These are phyloP conservation scores for Kregervanrija fluxuum DNA, from an alignment of 805 yeast species.

Conservation along the genomic window DNA sequence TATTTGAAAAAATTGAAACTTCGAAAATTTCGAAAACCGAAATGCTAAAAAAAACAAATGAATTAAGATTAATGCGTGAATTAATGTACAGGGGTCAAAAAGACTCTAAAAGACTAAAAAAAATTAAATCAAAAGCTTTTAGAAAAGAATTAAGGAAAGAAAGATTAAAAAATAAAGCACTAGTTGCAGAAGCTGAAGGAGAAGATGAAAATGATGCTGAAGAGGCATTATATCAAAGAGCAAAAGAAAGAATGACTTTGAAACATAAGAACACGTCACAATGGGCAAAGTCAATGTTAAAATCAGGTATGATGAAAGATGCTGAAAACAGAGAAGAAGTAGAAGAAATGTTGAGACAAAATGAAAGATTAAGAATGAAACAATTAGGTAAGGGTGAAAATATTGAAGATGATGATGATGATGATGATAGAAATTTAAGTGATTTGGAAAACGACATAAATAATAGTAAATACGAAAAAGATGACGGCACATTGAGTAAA, in stretches of 20 bases:
- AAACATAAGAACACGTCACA: slow-evolving; percentile 82
- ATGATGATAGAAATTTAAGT: slow-evolving; percentile 36
- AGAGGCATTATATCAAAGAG: slow-evolving; percentile 69
- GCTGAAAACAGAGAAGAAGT: slow-evolving; percentile 76
- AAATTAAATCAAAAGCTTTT: slow-evolving; percentile 88
- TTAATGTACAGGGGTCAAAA: slow-evolving; percentile 93
- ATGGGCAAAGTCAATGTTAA: slow-evolving; percentile 89
- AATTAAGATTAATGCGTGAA: slow-evolving; percentile 87
- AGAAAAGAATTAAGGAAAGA: slow-evolving; percentile 84
- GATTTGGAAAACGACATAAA: slow-evolving; percentile 45
- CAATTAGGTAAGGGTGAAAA: slow-evolving; percentile 44
- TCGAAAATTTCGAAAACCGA: slow-evolving; percentile 80
- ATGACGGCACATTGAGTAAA: slow-evolving; percentile 31
- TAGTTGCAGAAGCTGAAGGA: slow-evolving; percentile 53
- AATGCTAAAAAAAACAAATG: slow-evolving; percentile 65
- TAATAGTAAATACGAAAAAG: slow-evolving; percentile 32
- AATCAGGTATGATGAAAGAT: slow-evolving; percentile 86
- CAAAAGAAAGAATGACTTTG: slow-evolving; percentile 85
- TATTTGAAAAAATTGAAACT: slow-evolving; percentile 79
- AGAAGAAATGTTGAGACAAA: slow-evolving; percentile 90
- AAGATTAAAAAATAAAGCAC: slow-evolving; percentile 55
- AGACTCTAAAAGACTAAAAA: slow-evolving; percentile 84
- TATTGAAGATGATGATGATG: slow-evolving; percentile 39
- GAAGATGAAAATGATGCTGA: slow-evolving; percentile 43
- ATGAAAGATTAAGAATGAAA: slow-evolving; percentile 67